Base-by-base conservation (phyloP, 768 basidiomycete species). In the Calocybe cyanea region DNA sequence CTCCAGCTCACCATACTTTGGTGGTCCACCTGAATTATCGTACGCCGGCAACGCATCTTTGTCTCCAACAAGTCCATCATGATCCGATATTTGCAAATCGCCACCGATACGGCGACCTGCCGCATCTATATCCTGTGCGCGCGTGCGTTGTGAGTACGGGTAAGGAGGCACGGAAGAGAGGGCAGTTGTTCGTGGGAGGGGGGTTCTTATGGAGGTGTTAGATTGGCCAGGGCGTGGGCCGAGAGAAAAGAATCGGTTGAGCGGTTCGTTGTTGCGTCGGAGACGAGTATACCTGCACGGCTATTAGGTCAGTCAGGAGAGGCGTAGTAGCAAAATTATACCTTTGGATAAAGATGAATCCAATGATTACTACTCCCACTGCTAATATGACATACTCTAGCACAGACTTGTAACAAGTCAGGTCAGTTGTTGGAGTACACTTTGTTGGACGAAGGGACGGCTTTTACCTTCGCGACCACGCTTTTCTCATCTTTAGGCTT, bases 21-120 rank as follows among this genome's bases (percentile, higher is more conserved):
- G 76, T 20, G 75, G 76, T 8, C 72, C 64, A 23, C 75, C 75
- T 10, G 57, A 39, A 11, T 51, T 57, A 35, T 77, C 70, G 37
- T 78, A 78, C 4, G 75, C 72, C 7, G 76, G 77, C 19, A 78
- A 64, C 0, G 55, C 46, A 24, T 78, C 77, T 50, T 77, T 77
- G 48, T 72, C 70, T 0, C 60, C 57, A 45, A 62, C 48, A 9
- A 54, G 55, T 14, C 49, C 54, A 18, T 65, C 68, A 41, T 65
- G 66, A 31, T 66, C 57, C 11, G 62, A 58, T 4, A 38, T 32
- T 0, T 50, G 43, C 13, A 50, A 24, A 5, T 49, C 55, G 5
- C 41, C 52, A 17, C 40, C 18, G 31, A 53, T 25, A 11, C 74
- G 58, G 38, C 76, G 67, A 13, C 77, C 77, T 7, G 51, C 53